Conservation (phyloP, 805 yeast genomes). For the Metschnikowia gelsemii region DNA sequence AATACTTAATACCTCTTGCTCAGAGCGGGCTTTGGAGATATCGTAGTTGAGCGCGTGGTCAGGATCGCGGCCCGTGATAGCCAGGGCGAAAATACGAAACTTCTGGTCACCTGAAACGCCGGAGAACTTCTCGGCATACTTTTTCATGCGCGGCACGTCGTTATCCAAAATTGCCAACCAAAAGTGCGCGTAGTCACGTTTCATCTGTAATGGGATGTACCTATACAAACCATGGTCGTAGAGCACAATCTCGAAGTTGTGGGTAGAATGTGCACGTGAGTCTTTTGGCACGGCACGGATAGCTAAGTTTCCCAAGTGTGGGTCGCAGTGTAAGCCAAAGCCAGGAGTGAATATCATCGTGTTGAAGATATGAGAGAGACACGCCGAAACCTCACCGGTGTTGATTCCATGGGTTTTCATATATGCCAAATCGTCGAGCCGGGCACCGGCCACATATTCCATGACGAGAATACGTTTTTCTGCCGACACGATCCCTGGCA, state of each 20-base stretch:
- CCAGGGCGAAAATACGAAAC: conserved; percentile 84
- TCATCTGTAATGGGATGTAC: conserved; percentile 70
- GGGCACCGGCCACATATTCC: conserved; percentile 82
- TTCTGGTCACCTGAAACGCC: conserved; percentile 68
- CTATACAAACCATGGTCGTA: conserved; percentile 96
- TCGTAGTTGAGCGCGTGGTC: conserved; percentile 69
- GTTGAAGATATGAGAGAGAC: conserved; percentile 87
- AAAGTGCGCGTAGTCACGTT: conserved; percentile 82
- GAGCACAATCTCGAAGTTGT: conserved; percentile 85
- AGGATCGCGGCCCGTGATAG: conserved; percentile 91
- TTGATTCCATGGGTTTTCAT: conserved; percentile 64
- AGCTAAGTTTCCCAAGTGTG: conserved; percentile 96
- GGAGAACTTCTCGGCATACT: conserved; percentile 77
- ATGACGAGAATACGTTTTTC: conserved; percentile 72
- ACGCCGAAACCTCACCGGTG: conserved; percentile 74
- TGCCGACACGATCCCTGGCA: conserved; percentile 72
- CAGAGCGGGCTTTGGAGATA: conserved; percentile 49
- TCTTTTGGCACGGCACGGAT: conserved; percentile 46
- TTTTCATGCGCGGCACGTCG: conserved; percentile 62
- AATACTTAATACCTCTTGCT: conserved; percentile 68
- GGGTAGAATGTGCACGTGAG: conserved; percentile 37
- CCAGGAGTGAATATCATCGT: conserved; percentile 93
- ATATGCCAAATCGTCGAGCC: conserved; percentile 74
- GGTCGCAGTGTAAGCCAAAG: conserved; percentile 94
- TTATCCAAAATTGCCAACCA: conserved; percentile 87